Base-by-base conservation (phyloP, 75 land plant species). In the Cryptomeria japonica region DNA sequence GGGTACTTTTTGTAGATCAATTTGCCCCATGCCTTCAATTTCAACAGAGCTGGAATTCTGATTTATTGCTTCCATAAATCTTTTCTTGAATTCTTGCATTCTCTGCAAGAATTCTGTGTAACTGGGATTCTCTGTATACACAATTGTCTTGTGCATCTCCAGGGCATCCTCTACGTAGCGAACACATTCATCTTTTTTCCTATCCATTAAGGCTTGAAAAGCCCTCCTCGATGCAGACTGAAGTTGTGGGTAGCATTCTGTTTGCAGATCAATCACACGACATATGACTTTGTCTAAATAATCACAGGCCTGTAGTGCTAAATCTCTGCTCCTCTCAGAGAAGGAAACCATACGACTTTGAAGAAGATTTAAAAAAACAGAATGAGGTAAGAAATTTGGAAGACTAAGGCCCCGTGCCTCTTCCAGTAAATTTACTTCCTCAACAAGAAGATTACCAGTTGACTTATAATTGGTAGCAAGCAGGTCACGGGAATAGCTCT, bases 301-400 rank as follows among this genome's bases (percentile, higher is more conserved):
- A 2, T 58, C 78, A 53, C 47, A 80, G 18, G 36, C 49, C 49
- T 88, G 42, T 10, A 70, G 25, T 22, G 84, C 89, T 42, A 90
- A 75, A 22, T 47, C 31, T 7, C 18, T 88, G 36, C 89, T 68
- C 22, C 12, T 49, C 80, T 64, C 78, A 42, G 31, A 34, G 19
- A 90, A 13, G 12, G 61, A 83, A 34, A 72, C 55, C 18, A 90
- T 53, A 32, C 84, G 80, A 14, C 28, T 72, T 44, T 85, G 19
- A 47, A 90, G 47, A 34, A 90, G 12, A 15, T 0, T 28, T 16
- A 44, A 32, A 3, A 90, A 16, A 37, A 84, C 90, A 31, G 78
- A 46, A 22, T 49, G 86, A 16, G 89, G 90, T 46, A 90, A 80
- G 22, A 90, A 90, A 13, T 88, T 88, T 0, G 90, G 82, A 41